Evolutionary conservation across 202 grass and related monocot species (phyloP).

Genomic region (Elaeis oleifera): DNA sequence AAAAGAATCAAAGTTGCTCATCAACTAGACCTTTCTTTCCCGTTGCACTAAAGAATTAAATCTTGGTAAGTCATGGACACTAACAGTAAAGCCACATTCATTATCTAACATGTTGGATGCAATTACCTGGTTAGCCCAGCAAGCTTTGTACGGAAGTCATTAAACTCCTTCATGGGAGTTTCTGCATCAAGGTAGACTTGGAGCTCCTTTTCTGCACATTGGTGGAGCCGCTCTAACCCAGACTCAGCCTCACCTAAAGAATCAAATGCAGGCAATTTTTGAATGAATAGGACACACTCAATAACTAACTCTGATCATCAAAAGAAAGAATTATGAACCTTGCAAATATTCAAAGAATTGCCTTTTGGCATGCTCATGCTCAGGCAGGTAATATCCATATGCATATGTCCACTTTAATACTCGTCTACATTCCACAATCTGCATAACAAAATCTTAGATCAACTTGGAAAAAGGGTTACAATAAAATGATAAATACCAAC

Average conservation of each 20-base stretch:
- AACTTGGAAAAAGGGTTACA: conserved; percentile 1
- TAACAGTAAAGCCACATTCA: too few relatives aligned
- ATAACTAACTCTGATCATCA: conserved; percentile 11
- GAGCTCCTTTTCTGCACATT: conserved; percentile 97
- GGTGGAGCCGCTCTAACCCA: conserved; percentile 90
- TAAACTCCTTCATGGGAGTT: conserved; percentile 77
- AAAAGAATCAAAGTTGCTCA: too few relatives aligned
- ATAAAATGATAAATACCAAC: conserved; percentile 6
- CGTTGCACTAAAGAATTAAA: too few relatives aligned
- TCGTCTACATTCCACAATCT: conserved; percentile 98
- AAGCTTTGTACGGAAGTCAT: conserved; percentile 95
- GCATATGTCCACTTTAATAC: conserved; percentile 99
- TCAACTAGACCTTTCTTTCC: too few relatives aligned
- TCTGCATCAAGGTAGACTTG: conserved; percentile 91
- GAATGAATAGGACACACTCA: background rate
- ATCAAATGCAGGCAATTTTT: background rate
- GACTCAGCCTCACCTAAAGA: conserved; percentile 85
- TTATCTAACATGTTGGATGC: background rate
- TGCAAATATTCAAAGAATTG: conserved; percentile 96
- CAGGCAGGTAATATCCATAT: conserved; percentile 93
- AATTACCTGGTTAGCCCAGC: conserved; percentile 87
- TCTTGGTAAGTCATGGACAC: too few relatives aligned
- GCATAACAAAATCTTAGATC: conserved; percentile 28
- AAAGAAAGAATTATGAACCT: conserved; percentile 44
- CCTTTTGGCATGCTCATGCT: conserved; percentile 87